A percentile compares a stretch with the other conserved stretches of the same genome.
These are phyloP conservation scores for Suillus ampliporus DNA, from an alignment of 768 basidiomycete species.

Conservation along the genomic window DNA sequence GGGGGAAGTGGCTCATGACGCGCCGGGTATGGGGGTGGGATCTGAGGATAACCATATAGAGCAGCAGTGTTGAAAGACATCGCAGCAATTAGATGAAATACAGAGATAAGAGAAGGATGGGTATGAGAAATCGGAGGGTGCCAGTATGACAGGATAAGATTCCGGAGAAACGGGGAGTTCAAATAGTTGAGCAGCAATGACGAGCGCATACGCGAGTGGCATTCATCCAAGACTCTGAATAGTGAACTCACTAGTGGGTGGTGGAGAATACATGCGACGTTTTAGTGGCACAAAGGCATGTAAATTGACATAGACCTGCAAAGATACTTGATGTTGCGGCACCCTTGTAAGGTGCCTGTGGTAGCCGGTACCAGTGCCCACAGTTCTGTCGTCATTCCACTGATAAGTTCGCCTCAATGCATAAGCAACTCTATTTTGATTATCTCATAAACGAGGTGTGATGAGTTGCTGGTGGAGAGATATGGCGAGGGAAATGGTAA, in stretches of 20 bases:
- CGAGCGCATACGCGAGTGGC: not conserved
- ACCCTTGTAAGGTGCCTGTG: not conserved
- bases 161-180: not conserved
- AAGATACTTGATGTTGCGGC: not conserved
- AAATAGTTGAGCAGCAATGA: not conserved
- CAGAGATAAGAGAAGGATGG: not conserved
- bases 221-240: not conserved
- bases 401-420: not conserved
- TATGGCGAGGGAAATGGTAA: not conserved
- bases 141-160: not conserved
- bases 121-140: not conserved
- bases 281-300: not conserved
- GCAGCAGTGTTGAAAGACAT: conserved; percentile 3
- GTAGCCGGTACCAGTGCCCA: not conserved
- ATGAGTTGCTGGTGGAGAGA: not conserved
- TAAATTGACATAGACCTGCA: not conserved
- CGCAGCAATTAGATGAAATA: not conserved
- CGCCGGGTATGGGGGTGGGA: too few species aligned
- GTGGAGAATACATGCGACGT: not conserved
- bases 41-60: not conserved
- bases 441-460: not conserved
- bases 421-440: not conserved
- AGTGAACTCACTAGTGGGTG: not conserved
- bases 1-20: not conserved
- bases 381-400: not conserved